phyloP scores from a whole-genome alignment of 208 protist species.

The Naegleria gruberi region DNA sequence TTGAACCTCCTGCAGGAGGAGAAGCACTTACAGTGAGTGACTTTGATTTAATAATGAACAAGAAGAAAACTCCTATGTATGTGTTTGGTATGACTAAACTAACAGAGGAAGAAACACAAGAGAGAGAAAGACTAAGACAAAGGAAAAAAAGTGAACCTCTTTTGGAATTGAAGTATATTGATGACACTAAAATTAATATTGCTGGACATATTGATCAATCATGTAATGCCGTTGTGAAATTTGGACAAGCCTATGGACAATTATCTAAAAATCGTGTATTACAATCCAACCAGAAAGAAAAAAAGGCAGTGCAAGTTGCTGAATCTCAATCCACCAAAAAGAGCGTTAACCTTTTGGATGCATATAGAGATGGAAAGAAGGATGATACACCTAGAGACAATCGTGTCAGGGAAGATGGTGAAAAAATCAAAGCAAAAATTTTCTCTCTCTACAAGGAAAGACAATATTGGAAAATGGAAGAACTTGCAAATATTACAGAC shows the following conservation, averaged over 20 bases:
- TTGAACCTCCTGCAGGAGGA: neutral
- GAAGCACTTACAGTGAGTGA: neutral
- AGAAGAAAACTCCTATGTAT: neutral
- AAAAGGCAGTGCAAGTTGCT: neutral
- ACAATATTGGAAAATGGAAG: neutral
- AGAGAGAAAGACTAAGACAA: neutral
- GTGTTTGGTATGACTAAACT: neutral
- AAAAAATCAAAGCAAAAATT: neutral
- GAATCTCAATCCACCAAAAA: neutral
- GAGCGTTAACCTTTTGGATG: neutral
- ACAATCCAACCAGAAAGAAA: neutral
- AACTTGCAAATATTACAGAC: neutral
- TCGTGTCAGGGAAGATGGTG: neutral
- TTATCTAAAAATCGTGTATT: neutral
- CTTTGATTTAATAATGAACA: neutral
- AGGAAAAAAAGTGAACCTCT: neutral
- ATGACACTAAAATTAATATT: neutral
- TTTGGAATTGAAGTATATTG: neutral
- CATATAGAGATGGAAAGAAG: neutral
- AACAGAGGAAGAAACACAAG: neutral
- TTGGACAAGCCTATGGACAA: neutral
- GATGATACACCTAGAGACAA: neutral
- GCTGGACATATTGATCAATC: neutral
- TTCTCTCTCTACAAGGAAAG: neutral
- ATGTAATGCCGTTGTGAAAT: neutral